Evolutionary conservation across 2,329 filamentous ascomycete genomes (phyloP), one percentile per base, ranked within the genome.

Genomic region (Ophiostoma ulmi): DNA sequence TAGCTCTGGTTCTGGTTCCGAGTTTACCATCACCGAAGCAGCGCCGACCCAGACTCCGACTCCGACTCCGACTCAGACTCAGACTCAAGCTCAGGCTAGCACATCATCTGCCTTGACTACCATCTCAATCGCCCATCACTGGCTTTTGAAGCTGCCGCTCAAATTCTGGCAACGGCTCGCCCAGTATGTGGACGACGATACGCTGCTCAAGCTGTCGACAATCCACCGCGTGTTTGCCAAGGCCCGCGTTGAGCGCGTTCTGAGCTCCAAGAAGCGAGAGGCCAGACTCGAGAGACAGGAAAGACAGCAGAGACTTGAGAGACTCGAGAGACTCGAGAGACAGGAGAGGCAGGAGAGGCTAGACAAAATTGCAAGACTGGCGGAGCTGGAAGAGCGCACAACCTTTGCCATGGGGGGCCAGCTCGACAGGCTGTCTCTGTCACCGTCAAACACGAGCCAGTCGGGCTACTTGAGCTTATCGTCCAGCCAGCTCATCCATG

Each of bases 221-320:
- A 22, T 65, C 63, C 11, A 65, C 36, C 63, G 63, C 63, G 35
- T 39, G 20, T 39, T 65, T 65, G 63, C 63, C 31, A 20, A 39
- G 5, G 63, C 36, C 20, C 35, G 36, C 7, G 35, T 65, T 3
- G 20, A n/a, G 35, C 35, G 63, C 7, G 36, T 39, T 3, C 36
- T 65, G 63, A 20, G 63, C 35, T 13, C 35, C 31, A n/a, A 36
- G 61, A 36, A 38, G 22, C 38, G 14, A 38, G 31, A n/a, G 11
- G 31, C 35, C 13, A 13, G 31, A 17, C 5, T 31, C 61, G 61
- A 22, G 22, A 17, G 17, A 20, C 7, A 5, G 5, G 20, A 22
- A 17, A 55, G 17, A 20, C 48, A n/a, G 48, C 14, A 8, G 6
- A n/a, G 1, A 20, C 44, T 48, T 20, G 44, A 48, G 17, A 63